Evolutionary conservation across 1,284 basidiomycete genomes (phyloP).

Genomic region (Cutaneotrichosporon sp.): DNA sequence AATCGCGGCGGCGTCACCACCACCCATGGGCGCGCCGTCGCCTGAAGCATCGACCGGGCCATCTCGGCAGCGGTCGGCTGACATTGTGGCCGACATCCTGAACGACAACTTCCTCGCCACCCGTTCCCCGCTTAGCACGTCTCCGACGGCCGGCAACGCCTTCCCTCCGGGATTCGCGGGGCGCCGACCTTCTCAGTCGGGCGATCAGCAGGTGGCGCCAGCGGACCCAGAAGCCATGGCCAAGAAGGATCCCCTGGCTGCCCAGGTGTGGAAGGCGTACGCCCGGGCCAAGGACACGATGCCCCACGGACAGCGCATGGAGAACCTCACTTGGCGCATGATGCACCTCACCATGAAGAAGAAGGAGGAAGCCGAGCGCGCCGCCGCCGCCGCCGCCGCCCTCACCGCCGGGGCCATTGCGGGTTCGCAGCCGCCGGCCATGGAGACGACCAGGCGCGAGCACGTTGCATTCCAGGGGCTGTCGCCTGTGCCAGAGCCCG

Average conservation of each 20-base stretch:
- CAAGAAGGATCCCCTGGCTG: constrained; percentile 80
- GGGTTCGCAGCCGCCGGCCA: not conserved
- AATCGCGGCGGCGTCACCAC: constrained; percentile 1
- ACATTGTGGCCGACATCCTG: constrained; percentile 47
- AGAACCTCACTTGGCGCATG: constrained; percentile 97
- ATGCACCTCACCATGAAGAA: constrained; percentile 86
- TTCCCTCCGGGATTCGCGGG: constrained; percentile 22
- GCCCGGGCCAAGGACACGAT: constrained; percentile 81
- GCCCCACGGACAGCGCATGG: constrained; percentile 92
- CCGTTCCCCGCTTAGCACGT: constrained; percentile 35
- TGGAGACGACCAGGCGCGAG: not conserved
- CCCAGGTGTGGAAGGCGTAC: constrained; percentile 97
- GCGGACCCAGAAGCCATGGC: constrained; percentile 48
- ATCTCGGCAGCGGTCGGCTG: constrained; percentile 22
- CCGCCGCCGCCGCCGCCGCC: constrained; percentile 14
- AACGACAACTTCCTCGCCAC: constrained; percentile 48
- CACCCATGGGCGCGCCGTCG: constrained; percentile 3
- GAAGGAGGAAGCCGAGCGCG: constrained; percentile 29
- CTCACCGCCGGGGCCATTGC: not conserved
- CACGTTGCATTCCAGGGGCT: constrained; percentile 4
- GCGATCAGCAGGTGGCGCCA: constrained; percentile 31
- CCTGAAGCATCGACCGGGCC: constrained; percentile 8
- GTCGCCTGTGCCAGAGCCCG: constrained; percentile 7
- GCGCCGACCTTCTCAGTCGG: constrained; percentile 36
- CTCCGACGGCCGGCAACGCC: constrained; percentile 20